phyloP scores from a whole-genome alignment of 345 rosid genomes.

The Cardamine chenopodiifolia region DNA sequence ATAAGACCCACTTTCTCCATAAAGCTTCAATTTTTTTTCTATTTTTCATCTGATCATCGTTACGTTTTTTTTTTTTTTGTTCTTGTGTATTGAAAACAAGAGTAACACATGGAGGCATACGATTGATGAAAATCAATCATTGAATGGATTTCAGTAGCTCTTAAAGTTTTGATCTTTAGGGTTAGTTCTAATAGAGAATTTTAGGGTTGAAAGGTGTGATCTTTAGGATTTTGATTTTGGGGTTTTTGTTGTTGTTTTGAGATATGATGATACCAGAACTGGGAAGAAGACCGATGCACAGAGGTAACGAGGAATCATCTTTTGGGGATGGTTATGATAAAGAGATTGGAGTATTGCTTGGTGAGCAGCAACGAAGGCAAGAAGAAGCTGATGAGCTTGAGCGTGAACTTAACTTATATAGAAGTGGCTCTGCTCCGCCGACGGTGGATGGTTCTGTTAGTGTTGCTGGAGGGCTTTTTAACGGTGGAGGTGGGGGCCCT shows the following conservation, averaged over 20 bases:
- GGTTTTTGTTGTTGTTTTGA: conserved; percentile 35
- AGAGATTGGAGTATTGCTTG: conserved; percentile 63
- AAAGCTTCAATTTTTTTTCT: background rate
- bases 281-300: conserved; percentile 50
- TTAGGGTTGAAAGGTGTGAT: conserved; percentile 36
- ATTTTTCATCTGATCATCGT: conserved; percentile 24
- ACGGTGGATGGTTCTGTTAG: conserved; percentile 72
- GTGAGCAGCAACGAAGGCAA: conserved; percentile 53
- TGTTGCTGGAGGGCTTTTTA: conserved; percentile 65
- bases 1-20: conserved; percentile 28
- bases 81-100: no score
- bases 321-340: conserved; percentile 75
- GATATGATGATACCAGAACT: conserved; percentile 52
- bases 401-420: conserved; percentile 61
- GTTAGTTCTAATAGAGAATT: conserved; percentile 26
- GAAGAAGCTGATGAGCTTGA: conserved; percentile 61
- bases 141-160: conserved; percentile 20
- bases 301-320: conserved; percentile 68
- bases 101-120: no score
- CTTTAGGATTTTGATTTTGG: conserved; percentile 30
- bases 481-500: conserved; percentile 43
- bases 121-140: no score
- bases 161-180: conserved; percentile 50
- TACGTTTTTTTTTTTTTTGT: conserved; percentile 7
- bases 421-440: conserved; percentile 85